These are phyloP conservation scores for Exophiala calicioides DNA, from an alignment of 2,329 filamentous ascomycete genomes.

Conservation along the genomic window DNA sequence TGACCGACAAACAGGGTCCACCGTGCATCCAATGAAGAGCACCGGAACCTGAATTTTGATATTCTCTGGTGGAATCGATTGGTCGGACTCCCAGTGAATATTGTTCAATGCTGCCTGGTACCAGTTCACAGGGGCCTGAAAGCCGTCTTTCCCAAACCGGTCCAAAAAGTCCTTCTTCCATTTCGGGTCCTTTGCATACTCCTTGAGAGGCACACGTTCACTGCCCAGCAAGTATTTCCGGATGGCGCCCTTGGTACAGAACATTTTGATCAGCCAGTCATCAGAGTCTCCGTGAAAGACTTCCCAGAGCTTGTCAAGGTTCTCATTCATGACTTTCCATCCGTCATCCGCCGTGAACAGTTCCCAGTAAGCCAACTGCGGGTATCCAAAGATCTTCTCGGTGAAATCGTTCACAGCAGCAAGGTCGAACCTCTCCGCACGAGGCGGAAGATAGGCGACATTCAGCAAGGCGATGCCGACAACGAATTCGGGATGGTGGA, in stretches of 20 bases:
- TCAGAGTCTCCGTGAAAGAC: slow-evolving; percentile 37
- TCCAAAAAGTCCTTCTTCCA: slow-evolving; percentile 5
- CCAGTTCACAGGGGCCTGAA: neutral
- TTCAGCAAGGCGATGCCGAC: slow-evolving; percentile 47
- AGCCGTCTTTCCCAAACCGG: slow-evolving; percentile 3
- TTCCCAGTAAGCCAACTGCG: slow-evolving; percentile 48
- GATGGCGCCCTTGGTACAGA: slow-evolving; percentile 3
- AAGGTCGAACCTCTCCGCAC: slow-evolving; percentile 38
- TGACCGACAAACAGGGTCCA: neutral
- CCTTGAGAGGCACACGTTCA: slow-evolving; percentile 7
- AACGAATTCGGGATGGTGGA: slow-evolving; percentile 45
- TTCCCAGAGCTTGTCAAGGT: slow-evolving; percentile 43
- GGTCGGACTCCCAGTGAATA: slow-evolving; percentile 4
- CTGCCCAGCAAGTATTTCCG: neutral
- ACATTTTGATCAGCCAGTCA: slow-evolving; percentile 32
- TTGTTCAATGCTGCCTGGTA: slow-evolving; percentile 1
- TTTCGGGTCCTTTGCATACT: slow-evolving; percentile 2
- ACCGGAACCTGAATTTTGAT: slow-evolving; percentile 2
- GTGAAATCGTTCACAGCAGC: slow-evolving; percentile 37
- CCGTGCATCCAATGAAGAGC: slow-evolving; percentile 5
- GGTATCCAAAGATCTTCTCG: slow-evolving; percentile 40
- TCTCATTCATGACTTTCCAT: slow-evolving; percentile 39
- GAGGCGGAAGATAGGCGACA: slow-evolving; percentile 44
- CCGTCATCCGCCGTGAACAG: slow-evolving; percentile 47
- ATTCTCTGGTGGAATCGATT: neutral